phyloP scores from a whole-genome alignment of 1,284 basidiomycete species.

The Dichomitus squalens region DNA sequence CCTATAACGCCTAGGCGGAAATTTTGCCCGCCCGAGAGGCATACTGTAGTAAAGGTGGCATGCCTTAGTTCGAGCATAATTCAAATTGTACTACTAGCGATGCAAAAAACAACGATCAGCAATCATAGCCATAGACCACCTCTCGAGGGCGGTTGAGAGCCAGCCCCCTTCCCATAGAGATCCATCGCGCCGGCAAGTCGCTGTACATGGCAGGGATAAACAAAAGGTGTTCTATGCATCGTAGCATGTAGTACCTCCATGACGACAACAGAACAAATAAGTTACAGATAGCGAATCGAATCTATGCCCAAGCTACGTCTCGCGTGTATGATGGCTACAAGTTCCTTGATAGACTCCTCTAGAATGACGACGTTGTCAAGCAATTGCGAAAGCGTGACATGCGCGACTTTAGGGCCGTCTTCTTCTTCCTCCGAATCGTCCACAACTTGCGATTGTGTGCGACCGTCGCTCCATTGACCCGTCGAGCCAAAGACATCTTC shows the following conservation, averaged over 20 bases:
- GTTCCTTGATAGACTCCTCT: conserved; percentile 95
- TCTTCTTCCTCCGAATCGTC: conserved; percentile 41
- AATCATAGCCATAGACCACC: too few relatives aligned
- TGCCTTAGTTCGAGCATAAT: too few relatives aligned
- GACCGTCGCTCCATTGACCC: conserved; percentile 53
- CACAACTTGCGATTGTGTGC: conserved; percentile 30
- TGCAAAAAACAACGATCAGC: neutral
- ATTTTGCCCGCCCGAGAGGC: too few relatives aligned
- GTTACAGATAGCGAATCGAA: conserved; percentile 71
- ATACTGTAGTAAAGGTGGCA: too few relatives aligned
- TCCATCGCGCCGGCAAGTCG: too few relatives aligned
- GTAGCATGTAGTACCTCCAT: neutral
- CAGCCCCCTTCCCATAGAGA: neutral
- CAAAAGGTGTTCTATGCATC: neutral
- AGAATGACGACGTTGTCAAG: conserved; percentile 95
- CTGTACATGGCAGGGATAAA: too few relatives aligned
- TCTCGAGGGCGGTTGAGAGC: neutral
- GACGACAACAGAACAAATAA: conserved; percentile 9
- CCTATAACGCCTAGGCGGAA: too few relatives aligned
- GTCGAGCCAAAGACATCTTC: conserved; percentile 68
- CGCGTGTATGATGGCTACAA: conserved; percentile 86
- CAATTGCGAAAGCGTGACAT: conserved; percentile 78
- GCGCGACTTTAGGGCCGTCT: conserved; percentile 33
- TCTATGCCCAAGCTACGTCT: conserved; percentile 88
- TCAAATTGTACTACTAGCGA: too few relatives aligned